Evolutionary conservation across 2,329 filamentous ascomycete genomes (phyloP).

Genomic region (Pseudocercospora crystallina): DNA sequence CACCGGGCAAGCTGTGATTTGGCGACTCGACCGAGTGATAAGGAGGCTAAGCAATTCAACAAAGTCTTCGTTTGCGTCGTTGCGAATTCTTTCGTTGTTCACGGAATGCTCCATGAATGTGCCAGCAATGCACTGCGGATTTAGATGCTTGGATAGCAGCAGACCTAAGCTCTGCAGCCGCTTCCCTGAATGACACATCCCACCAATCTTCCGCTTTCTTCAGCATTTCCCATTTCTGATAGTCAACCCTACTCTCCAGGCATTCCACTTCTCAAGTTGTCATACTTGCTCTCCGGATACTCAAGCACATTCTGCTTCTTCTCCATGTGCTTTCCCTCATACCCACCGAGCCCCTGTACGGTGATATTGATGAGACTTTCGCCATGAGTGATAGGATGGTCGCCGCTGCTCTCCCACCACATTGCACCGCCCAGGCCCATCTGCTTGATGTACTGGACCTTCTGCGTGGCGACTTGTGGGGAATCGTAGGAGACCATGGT

Average conservation of each 20-base stretch:
- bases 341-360: conserved; percentile 42
- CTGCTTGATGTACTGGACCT: conserved; percentile 67
- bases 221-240: no score
- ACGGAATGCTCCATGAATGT: no score
- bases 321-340: conserved; percentile 45
- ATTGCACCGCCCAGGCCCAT: conserved; percentile 76
- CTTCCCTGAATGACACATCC: no score
- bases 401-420: conserved; percentile 92
- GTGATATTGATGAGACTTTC: conserved; percentile 61
- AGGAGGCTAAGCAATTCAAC: no score
- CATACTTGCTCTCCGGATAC: conserved; percentile 55
- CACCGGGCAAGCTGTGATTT: not conserved
- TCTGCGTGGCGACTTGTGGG: conserved; percentile 62
- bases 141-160: no score
- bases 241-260: conserved; percentile 36
- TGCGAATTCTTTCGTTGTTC: no score
- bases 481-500: conserved; percentile 77
- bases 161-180: not conserved
- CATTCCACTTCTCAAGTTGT: conserved; percentile 51
- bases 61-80: no score
- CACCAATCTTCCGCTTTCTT: no score
- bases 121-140: no score
- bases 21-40: no score
- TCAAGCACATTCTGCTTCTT: conserved; percentile 47
- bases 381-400: conserved; percentile 55